A percentile compares a stretch with the other conserved stretches of the same genome.
Conservation (phyloP, 2,329 filamentous ascomycete genomes). For the Trichoderma semiorbis region DNA sequence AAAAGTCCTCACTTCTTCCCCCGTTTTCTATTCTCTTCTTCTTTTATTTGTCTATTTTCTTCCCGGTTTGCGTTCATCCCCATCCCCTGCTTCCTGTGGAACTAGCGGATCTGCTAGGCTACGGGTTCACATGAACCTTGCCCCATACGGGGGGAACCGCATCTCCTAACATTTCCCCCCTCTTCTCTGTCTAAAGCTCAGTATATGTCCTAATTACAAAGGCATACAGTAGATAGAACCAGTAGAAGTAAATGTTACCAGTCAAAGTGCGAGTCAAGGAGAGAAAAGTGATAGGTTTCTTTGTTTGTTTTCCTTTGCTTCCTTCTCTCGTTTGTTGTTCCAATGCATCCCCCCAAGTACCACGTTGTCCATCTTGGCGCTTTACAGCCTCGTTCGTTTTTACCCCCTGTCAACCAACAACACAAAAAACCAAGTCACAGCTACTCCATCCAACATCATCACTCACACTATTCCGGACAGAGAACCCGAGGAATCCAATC, state of each 20-base stretch:
- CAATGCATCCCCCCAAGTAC: not conserved
- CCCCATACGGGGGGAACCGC: not conserved
- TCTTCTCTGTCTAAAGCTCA: not conserved
- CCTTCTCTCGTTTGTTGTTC: not conserved
- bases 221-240: not conserved
- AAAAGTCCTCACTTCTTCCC: not conserved
- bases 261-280: not conserved
- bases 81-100: not conserved
- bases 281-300: not conserved
- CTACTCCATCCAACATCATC: not conserved
- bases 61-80: slow-evolving; percentile 3
- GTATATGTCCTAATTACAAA: not conserved
- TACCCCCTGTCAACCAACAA: not conserved
- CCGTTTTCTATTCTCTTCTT: not conserved
- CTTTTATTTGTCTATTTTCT: not conserved
- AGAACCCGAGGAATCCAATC: not conserved
- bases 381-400: not conserved
- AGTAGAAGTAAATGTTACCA: not conserved
- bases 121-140: not conserved
- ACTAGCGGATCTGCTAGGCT: slow-evolving; percentile 4
- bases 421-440: not conserved
- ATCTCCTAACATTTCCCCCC: not conserved
- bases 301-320: not conserved
- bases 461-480: not conserved
- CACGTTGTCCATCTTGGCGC: not conserved